Evolutionary conservation across 768 basidiomycete genomes (phyloP).

Genomic region (Hericium coralloides): DNA sequence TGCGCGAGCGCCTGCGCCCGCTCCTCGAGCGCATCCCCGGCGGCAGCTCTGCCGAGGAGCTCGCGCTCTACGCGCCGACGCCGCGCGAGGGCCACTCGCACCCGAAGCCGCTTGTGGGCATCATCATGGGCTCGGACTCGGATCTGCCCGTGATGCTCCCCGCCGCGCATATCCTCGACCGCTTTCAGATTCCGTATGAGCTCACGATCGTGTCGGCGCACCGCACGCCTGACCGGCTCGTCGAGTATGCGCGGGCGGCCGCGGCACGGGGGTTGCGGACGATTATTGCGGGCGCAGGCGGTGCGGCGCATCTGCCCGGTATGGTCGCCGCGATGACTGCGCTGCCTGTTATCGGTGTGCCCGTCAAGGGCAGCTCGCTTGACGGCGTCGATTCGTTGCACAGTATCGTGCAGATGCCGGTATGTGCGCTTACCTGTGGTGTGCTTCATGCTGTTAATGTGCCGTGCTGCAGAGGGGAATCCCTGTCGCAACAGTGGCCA

Average conservation of each 20-base stretch:
- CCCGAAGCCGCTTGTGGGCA: constrained; percentile 69
- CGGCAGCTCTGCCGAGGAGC: constrained; percentile 31
- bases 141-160: constrained; percentile 93
- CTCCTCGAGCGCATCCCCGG: constrained; percentile 62
- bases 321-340: constrained; percentile 97
- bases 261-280: constrained; percentile 54
- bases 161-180: constrained; percentile 74
- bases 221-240: constrained; percentile 81
- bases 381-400: constrained; percentile 97
- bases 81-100: constrained; percentile 49
- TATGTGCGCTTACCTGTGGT: constrained; percentile 32
- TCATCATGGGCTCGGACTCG: constrained; percentile 99
- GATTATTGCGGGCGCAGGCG: constrained; percentile 96
- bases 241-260: constrained; percentile 74
- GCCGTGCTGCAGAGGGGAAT: constrained; percentile 71
- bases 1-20: constrained; percentile 58
- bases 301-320: constrained; percentile 94
- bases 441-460: not conserved
- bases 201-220: constrained; percentile 95
- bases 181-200: constrained; percentile 84
- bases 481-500: constrained; percentile 95
- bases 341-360: constrained; percentile 91
- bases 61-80: constrained; percentile 39
- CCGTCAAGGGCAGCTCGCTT: constrained; percentile 87
- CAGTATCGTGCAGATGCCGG: constrained; percentile 99